These are phyloP conservation scores for Colletotrichum spinosum DNA, from an alignment of 2,329 filamentous ascomycete genomes.

Conservation along the genomic window DNA sequence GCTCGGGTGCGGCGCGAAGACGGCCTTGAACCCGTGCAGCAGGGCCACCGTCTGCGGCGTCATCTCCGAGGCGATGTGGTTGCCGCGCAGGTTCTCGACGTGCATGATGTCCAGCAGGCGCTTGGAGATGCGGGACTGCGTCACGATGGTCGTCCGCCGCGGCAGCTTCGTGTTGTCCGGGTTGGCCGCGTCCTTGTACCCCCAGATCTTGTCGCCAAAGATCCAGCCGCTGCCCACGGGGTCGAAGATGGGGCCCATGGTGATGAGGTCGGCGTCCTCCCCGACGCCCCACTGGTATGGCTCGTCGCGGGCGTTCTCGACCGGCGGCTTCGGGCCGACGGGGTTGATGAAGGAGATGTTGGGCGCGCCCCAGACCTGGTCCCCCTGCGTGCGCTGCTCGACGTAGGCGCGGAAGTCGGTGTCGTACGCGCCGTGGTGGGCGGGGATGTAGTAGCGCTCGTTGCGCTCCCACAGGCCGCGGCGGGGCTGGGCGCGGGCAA, in stretches of 20 bases:
- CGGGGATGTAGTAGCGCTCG: slow-evolving; percentile 78
- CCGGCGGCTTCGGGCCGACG: slow-evolving; percentile 72
- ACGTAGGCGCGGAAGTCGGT: slow-evolving; percentile 75
- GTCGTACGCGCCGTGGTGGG: slow-evolving; percentile 74
- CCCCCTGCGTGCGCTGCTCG: slow-evolving; percentile 62
- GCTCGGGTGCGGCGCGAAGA: slow-evolving; percentile 82
- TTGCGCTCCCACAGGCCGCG: slow-evolving; percentile 80
- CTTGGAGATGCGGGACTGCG: slow-evolving; percentile 79
- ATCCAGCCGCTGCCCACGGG: slow-evolving; percentile 79
- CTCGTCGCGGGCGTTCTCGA: slow-evolving; percentile 68
- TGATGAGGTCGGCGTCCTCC: slow-evolving; percentile 80
- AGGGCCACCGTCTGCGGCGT: slow-evolving; percentile 78
- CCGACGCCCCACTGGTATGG: slow-evolving; percentile 81
- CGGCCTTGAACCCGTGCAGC: slow-evolving; percentile 83
- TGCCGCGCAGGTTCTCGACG: slow-evolving; percentile 77
- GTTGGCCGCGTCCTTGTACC: slow-evolving; percentile 67
- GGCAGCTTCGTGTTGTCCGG: slow-evolving; percentile 68
- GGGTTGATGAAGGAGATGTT: slow-evolving; percentile 70
- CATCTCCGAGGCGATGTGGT: slow-evolving; percentile 86
- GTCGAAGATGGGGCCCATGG: slow-evolving; percentile 84
- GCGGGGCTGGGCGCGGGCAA: slow-evolving; percentile 75
- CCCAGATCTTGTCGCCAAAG: slow-evolving; percentile 75
- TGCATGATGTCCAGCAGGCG: slow-evolving; percentile 82
- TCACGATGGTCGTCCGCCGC: slow-evolving; percentile 81
- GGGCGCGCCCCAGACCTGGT: slow-evolving; percentile 75